Evolutionary conservation across 73 alveolate species (phyloP).

Genomic region (Stentor roeselii): DNA sequence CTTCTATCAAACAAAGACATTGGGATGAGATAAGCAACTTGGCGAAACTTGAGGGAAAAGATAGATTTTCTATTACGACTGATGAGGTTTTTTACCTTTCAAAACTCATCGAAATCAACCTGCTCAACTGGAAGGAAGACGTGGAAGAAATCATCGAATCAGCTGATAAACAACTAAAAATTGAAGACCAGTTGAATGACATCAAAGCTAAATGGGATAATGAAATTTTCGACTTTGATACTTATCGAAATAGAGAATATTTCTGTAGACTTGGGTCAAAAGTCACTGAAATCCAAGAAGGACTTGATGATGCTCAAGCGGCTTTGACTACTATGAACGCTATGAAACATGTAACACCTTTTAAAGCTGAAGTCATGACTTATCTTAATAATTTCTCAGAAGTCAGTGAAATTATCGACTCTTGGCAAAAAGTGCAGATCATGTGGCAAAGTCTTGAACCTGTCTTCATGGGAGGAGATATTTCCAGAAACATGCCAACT

Average conservation of each 20-base stretch:
- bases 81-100: conserved; percentile 73
- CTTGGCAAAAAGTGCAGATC: conserved; percentile 99
- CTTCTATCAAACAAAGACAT: conserved; percentile 93
- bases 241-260: conserved; percentile 96
- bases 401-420: conserved; percentile 97
- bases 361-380: conserved; percentile 88
- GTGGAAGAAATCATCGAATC: conserved; percentile 96
- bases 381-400: conserved; percentile 80
- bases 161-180: conserved; percentile 97
- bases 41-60: conserved; percentile 51
- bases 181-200: conserved; percentile 89
- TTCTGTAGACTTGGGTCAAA: conserved; percentile 96
- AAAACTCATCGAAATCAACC: conserved; percentile 84
- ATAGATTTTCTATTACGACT: conserved; percentile 35
- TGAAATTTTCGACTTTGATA: conserved; percentile 94
- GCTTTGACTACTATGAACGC: conserved; percentile 91
- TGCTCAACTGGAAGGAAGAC: conserved; percentile 94
- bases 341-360: conserved; percentile 93
- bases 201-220: conserved; percentile 94
- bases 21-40: conserved; percentile 89
- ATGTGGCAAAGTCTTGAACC: conserved; percentile 99
- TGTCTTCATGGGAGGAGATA: conserved; percentile 99
- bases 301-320: conserved; percentile 98
- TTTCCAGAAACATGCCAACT: conserved; percentile 99
- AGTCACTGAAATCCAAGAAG: conserved; percentile 97